A percentile compares a stretch with the other conserved stretches of the same genome.
These are phyloP conservation scores for Lagenidium sp. DNA, from an alignment of 352 stramenopile species.

Conservation along the genomic window DNA sequence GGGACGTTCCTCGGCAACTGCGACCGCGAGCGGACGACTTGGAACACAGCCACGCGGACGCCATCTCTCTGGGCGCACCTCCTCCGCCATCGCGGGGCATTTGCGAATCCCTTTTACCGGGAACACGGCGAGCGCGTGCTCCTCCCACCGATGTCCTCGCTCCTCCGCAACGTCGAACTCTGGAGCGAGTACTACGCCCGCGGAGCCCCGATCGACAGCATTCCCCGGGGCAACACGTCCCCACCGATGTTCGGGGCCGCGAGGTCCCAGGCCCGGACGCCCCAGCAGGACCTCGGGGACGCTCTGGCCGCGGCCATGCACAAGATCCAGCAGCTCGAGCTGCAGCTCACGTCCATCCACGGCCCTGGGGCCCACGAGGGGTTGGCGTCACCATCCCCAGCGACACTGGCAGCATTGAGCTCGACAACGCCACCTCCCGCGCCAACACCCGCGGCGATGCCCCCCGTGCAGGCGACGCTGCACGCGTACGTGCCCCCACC, in stretches of 20 bases:
- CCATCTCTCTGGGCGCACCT: constrained; percentile 64
- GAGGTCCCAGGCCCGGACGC: constrained; percentile 8
- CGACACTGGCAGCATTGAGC: not conserved
- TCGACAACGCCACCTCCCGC: not conserved
- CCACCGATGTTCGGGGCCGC: constrained; percentile 28
- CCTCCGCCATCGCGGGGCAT: constrained; percentile 30
- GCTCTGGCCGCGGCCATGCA: constrained; percentile 44
- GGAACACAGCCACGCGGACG: constrained; percentile 40
- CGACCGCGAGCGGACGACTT: constrained; percentile 58
- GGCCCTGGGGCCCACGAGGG: no score
- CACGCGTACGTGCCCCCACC: no score
- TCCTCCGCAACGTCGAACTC: constrained; percentile 66
- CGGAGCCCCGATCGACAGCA: constrained; percentile 30
- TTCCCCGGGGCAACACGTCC: constrained; percentile 28
- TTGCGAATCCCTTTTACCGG: constrained; percentile 69
- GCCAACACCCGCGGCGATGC: not conserved
- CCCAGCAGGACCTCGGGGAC: constrained; percentile 43
- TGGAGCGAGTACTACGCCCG: constrained; percentile 82
- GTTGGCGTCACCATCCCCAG: not conserved
- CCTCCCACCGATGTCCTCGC: constrained; percentile 34
- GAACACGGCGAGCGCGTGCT: constrained; percentile 33
- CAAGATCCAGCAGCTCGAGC: constrained; percentile 19
- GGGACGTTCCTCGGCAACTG: constrained; percentile 87
- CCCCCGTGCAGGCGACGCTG: no score
- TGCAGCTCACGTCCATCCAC: not conserved